Percentiles rank a stretch among this genome's conserved stretches.
Evolutionary conservation across 23 red algal genomes (phyloP).

Genomic region (Gracilariopsis chorda): DNA sequence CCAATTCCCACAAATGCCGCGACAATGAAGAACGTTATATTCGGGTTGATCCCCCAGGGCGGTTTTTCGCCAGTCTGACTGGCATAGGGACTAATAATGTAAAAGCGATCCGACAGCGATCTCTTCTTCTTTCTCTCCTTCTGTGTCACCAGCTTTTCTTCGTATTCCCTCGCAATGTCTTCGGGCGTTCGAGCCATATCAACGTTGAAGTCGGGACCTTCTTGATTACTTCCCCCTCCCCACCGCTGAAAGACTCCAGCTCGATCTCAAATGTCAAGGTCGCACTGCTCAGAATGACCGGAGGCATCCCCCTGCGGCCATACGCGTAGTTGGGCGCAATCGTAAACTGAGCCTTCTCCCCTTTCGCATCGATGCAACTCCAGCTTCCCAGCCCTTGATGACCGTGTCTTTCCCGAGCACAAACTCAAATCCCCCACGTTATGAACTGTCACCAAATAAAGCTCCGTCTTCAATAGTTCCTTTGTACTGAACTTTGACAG

Average conservation of each 20-base stretch:
- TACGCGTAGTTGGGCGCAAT: constrained; percentile 91
- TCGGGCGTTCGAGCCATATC: constrained; percentile 66
- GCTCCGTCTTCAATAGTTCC: constrained; percentile 56
- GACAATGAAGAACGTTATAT: constrained; percentile 87
- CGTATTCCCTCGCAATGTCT: constrained; percentile 75
- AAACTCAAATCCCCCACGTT: constrained; percentile 77
- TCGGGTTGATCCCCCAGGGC: constrained; percentile 98
- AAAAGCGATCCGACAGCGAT: constrained; percentile 70
- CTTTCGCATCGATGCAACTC: constrained; percentile 64
- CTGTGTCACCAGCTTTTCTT: constrained; percentile 29
- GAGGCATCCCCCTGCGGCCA: constrained; percentile 83
- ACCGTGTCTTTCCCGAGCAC: constrained; percentile 76
- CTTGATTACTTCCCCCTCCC: constrained; percentile 39
- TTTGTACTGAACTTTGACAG: constrained; percentile 77
- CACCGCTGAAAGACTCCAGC: constrained; percentile 51
- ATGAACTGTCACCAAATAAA: constrained; percentile 69
- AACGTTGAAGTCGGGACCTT: constrained; percentile 68
- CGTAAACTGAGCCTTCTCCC: constrained; percentile 71
- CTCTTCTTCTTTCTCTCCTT: constrained; percentile 50
- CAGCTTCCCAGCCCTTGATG: constrained; percentile 94
- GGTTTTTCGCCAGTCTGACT: constrained; percentile 90
- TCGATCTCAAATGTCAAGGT: constrained; percentile 95
- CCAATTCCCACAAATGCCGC: constrained; percentile 68
- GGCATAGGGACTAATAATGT: constrained; percentile 96
- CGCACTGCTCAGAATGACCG: constrained; percentile 81